These are phyloP conservation scores for Umbellularia californica DNA, from an alignment of 164 flowering plant genomes.

Conservation along the genomic window DNA sequence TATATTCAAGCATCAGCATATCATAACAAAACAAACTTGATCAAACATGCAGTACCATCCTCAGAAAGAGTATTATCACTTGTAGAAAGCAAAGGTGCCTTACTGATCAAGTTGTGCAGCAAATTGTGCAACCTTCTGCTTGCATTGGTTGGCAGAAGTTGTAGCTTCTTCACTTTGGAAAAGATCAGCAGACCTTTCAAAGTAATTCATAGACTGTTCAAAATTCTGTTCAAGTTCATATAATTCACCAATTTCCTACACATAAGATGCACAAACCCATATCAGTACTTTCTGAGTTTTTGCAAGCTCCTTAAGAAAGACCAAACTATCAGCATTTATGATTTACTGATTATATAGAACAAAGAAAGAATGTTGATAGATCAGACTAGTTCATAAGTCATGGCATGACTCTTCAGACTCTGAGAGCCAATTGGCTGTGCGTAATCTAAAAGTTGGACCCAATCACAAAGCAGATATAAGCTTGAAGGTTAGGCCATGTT, in stretches of 20 bases:
- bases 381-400: background rate
- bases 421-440: background rate
- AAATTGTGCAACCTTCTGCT: conserved; percentile 80
- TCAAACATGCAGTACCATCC: background rate
- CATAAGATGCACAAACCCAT: background rate
- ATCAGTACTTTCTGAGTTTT: background rate
- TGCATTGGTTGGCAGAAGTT: conserved; percentile 75
- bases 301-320: background rate
- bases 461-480: background rate
- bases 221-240: conserved; percentile 61
- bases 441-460: background rate
- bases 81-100: conserved; percentile 14
- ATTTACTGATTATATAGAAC: background rate
- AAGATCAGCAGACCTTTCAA: conserved; percentile 73
- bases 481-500: background rate
- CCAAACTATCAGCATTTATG: background rate
- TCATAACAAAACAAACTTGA: background rate
- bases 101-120: conserved; percentile 82
- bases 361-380: background rate
- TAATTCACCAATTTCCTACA: conserved; percentile 79
- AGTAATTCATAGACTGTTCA: conserved; percentile 52
- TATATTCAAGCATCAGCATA: background rate
- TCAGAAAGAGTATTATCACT: background rate
- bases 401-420: background rate
- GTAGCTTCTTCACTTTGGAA: conserved; percentile 75